Evolutionary conservation across 768 basidiomycete genomes (phyloP).

Genomic region (Vararia minispora): DNA sequence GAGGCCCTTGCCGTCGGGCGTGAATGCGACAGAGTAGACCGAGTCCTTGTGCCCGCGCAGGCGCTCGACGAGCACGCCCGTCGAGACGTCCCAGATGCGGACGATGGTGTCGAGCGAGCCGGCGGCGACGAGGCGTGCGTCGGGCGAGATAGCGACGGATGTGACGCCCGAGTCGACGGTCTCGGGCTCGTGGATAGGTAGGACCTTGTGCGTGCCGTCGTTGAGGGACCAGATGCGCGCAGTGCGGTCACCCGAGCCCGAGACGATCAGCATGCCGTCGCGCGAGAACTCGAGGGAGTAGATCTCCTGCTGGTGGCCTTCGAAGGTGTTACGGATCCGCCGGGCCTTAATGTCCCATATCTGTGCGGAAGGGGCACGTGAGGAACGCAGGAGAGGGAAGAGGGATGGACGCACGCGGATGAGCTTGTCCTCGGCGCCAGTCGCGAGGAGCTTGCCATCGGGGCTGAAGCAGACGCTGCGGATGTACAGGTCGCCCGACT

Average conservation of each 20-base stretch:
- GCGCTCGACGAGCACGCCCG: slow-evolving; percentile 44
- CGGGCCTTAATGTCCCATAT: slow-evolving; percentile 88
- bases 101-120: slow-evolving; percentile 53
- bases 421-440: slow-evolving; percentile 84
- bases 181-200: slow-evolving; percentile 37
- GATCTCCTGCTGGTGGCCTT: slow-evolving; percentile 88
- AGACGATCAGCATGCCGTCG: slow-evolving; percentile 81
- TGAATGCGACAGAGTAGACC: slow-evolving; percentile 73
- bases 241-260: slow-evolving; percentile 74
- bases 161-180: slow-evolving; percentile 52
- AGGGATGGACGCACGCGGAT: slow-evolving; percentile 53
- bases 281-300: slow-evolving; percentile 87
- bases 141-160: slow-evolving; percentile 46
- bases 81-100: slow-evolving; percentile 60
- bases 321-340: slow-evolving; percentile 68
- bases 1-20: slow-evolving; percentile 78
- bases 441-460: slow-evolving; percentile 61
- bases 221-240: slow-evolving; percentile 52
- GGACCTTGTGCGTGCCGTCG: slow-evolving; percentile 30
- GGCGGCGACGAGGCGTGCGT: slow-evolving; percentile 47
- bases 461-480: slow-evolving; percentile 75
- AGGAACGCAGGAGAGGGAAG: not conserved
- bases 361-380: slow-evolving; percentile 24
- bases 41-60: slow-evolving; percentile 51
- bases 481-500: slow-evolving; percentile 80